Percentiles rank a stretch among this genome's conserved stretches.
Evolutionary conservation across 768 basidiomycete genomes (phyloP).

Genomic region (Termitomyces sp.): DNA sequence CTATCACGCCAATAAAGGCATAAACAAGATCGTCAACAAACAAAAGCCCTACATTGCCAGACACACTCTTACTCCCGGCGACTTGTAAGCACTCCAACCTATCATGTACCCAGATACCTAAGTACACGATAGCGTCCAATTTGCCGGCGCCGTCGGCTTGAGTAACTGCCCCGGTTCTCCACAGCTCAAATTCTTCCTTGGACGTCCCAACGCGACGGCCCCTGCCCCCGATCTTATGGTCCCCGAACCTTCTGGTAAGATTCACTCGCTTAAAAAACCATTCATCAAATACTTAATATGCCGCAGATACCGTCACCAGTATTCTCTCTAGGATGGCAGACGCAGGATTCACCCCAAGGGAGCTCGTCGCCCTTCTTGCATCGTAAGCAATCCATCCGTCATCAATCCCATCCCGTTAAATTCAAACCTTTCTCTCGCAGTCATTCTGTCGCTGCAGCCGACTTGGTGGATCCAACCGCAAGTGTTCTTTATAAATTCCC

Average conservation of each 20-base stretch:
- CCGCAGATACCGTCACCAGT: background rate
- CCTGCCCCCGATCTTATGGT: background rate
- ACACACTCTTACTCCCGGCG: background rate
- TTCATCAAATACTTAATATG: background rate
- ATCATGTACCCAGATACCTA: background rate
- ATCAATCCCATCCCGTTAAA: background rate
- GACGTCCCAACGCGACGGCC: background rate
- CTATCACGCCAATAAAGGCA: background rate
- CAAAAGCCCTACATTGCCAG: background rate
- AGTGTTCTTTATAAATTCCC: background rate
- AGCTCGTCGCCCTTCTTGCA: background rate
- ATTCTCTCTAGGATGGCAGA: slow-evolving; percentile 2
- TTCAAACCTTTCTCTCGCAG: background rate
- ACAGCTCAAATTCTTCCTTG: background rate
- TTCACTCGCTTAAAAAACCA: background rate
- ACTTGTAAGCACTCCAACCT: background rate
- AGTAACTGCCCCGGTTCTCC: slow-evolving; percentile 1
- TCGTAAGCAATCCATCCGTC: background rate
- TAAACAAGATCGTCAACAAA: background rate
- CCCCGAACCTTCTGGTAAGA: background rate
- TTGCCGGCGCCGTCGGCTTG: background rate
- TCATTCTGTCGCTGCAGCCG: slow-evolving; percentile 1
- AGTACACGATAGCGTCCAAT: background rate
- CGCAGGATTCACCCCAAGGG: background rate
- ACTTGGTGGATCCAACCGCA: background rate